Evolutionary conservation across 1,284 basidiomycete species (phyloP), one percentile per base, ranked within the genome.

Genomic region (Sanghuangporus sanghuang): DNA sequence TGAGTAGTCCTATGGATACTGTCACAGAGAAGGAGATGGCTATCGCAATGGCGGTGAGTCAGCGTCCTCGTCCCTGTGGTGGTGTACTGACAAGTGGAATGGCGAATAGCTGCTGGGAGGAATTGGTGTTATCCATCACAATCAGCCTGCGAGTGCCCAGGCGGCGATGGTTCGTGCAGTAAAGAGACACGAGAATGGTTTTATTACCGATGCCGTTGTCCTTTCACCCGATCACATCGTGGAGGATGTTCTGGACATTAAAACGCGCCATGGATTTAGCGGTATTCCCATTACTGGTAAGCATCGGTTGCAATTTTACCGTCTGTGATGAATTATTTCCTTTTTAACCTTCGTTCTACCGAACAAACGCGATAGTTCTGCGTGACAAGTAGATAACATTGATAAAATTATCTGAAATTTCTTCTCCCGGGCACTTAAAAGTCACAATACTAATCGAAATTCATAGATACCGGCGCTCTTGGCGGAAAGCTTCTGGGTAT

Each of bases 1-100:
- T 98, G 79, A 97, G 94, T 75, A 96, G 94, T 65, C 96, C 97
- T 49, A 99, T 99, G 96, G 96, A 99, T 80, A 99, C 96, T 39
- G 96, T 99, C 69, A 99, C 97, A 2, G 96, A 98, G 79, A 87
- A 85, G 66, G 89, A 96, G 70, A 99, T 99, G 96, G 96, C 96
- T 59, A 97, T 99, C 72, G 82, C 91, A 54, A 89, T 98, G 82
- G 95, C 95, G 70, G 90, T 92, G 74, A 78, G 89, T 77, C 64
- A 52, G 35, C 66, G 58, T 59, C 40, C 54, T 64, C 64, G 66
- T 23, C 16, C 11, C n/a, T 27, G 16, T 57, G 38, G 16, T 4
- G 40, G 60, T 67, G 42, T 69, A 59, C 59, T 57, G 64, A 68
- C 63, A 62, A 70, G 53, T 67, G 23, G 61, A 36, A 12, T 27